Evolutionary conservation across 306 rosid genomes (phyloP), one percentile per base, ranked within the genome.

Genomic region (Glycine latifolia): DNA sequence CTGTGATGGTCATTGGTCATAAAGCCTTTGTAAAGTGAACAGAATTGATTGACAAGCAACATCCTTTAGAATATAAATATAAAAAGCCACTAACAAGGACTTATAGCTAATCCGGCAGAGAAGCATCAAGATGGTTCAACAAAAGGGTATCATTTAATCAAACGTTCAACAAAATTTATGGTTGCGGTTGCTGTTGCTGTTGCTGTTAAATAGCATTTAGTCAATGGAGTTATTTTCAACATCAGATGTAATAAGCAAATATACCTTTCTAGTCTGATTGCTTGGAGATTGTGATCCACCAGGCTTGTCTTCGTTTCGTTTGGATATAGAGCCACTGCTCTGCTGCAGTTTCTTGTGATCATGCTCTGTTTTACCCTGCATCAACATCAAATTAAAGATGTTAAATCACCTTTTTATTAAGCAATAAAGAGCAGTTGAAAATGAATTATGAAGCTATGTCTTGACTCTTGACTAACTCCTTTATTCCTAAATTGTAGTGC

Each of bases 221-320:
- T 61, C 44, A 20, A 60, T 1, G 35, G 75, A 59, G 48, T 48
- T 15, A 65, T 50, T 69, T 43, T 65, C 65, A 72, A 60, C 48
- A 56, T 46, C 72, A 60, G 53, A 84, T 74, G 80, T 10, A 52
- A 50, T 54, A 67, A 16, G 84, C 15, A 73, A 76, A 52, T 15
- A 33, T 85, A 92, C 95, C 95, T 87, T 92, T 79, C 87, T 86
- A 61, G 49, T 49, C 68, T 73, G 88, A 63, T 82, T 79, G 49
- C 78, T 85, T 26, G 80, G 76, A 4, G 80, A 85, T 41, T 70
- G 85, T 41, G 80, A 37, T 76, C 79, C 90, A 62, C 77, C 76
- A n/a, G 49, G 59, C 62, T 37, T 68, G 86, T 85, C 91, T 73
- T 89, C 86, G 58, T 76, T 85, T 43, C 7, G 76, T 83, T 87